A percentile compares a stretch with the other conserved stretches of the same genome.
These are phyloP conservation scores for Rosa multiflora DNA, from an alignment of 306 rosid species.

Conservation along the genomic window DNA sequence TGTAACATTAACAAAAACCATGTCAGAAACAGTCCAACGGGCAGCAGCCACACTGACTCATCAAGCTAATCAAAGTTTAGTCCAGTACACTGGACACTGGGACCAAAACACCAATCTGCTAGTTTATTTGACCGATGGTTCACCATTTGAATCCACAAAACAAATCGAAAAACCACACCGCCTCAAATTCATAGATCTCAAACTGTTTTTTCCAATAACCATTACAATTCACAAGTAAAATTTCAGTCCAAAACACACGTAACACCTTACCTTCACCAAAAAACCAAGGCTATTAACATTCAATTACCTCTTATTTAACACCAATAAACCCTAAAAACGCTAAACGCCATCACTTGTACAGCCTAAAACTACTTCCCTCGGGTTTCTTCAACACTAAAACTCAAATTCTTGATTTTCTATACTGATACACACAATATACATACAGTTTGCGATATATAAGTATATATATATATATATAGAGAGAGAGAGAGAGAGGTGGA, in stretches of 20 bases:
- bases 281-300: background rate
- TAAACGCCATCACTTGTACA: background rate
- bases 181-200: background rate
- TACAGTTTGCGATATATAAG: background rate
- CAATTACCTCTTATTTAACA: background rate
- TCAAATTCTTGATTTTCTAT: background rate
- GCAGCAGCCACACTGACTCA: background rate
- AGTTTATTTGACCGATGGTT: background rate
- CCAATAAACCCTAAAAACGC: background rate
- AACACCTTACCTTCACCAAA: background rate
- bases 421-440: background rate
- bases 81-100: background rate
- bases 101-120: background rate
- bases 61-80: background rate
- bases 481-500: background rate
- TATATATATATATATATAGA: background rate
- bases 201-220: background rate
- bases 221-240: background rate
- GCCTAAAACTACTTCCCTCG: background rate
- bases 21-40: background rate
- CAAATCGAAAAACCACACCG: background rate
- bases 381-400: background rate
- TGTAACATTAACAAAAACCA: background rate
- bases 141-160: slow-evolving; percentile 6
- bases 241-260: background rate